Conservation (phyloP, 768 basidiomycete genomes). For the Mycena leptocephala region DNA sequence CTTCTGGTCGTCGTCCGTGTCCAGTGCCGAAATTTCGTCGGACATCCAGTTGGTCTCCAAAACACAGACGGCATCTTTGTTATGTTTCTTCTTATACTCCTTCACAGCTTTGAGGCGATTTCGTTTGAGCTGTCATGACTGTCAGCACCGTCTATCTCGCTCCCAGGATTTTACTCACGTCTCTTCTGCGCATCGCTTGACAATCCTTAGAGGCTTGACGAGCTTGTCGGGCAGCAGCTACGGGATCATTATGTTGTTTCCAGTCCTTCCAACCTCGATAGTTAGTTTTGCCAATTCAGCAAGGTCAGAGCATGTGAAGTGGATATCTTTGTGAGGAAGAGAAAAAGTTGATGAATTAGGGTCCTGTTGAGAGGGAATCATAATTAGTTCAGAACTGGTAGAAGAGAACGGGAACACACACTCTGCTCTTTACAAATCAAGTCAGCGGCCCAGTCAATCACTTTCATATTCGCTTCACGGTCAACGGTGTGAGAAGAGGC, state of each 20-base stretch:
- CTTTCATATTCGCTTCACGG: not conserved
- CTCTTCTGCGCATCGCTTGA: not conserved
- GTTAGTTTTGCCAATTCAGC: not conserved
- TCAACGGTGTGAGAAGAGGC: not conserved
- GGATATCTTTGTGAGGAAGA: not conserved
- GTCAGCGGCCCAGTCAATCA: not conserved
- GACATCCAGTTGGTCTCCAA: not conserved
- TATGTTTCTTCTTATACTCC: not conserved
- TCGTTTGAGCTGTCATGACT: not conserved
- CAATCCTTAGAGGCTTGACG: not conserved
- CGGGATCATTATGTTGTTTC: not conserved
- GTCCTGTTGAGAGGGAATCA: not conserved
- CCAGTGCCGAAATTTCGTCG: not conserved
- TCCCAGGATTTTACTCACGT: not conserved
- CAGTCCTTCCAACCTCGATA: not conserved
- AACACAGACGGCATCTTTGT: not conserved
- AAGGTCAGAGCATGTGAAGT: not conserved
- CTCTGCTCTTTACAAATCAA: not conserved
- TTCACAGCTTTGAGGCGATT: not conserved
- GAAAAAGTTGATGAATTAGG: not conserved
- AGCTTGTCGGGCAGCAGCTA: not conserved
- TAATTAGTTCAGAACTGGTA: too few relatives aligned
- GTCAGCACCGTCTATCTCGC: not conserved
- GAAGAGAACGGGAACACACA: not conserved
- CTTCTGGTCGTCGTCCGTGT: not conserved